Evolutionary conservation across 1,284 basidiomycete species (phyloP), one percentile per base, ranked within the genome.

Genomic region (Cryptococcus maquisensis): DNA sequence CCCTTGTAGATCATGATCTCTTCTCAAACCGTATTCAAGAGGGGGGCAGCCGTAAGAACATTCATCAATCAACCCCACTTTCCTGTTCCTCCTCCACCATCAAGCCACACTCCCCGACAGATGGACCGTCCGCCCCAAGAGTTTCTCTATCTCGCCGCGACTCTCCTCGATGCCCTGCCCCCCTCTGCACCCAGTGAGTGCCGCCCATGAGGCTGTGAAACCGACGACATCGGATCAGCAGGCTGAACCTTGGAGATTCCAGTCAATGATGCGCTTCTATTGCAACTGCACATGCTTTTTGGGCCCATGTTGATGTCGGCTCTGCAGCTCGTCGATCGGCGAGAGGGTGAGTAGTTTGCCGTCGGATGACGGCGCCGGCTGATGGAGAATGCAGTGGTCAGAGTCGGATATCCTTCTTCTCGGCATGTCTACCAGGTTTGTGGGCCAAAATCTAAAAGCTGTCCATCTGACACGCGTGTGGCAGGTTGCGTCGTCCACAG

Each of bases 271-370:
- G 49, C 56, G 0, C 38, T 62, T 3, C 57, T 74, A 1, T 53
- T 69, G 0, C 69, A 69, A 52, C 63, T 74, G 1, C 64, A 73
- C 35, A 57, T 61, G 13, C 38, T 74, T 5, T 72, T 74, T 32
- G 72, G 71, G 8, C 59, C 68, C 10, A 73, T 71, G 69, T 51
- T 74, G 21, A 52, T 64, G 24, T 67, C 69, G 2, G 71, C 72
- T 5, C 54, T 74, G 9, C 69, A 73, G 59, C 62, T 74, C 12
- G 61, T 72, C 1, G 72, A 74, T 54, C 45, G 66, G 20, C 55
- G 68, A 28, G 72, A 73, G 47, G 71, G 72, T 72, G 43, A 52
- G 69, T 40, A 40, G 20, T 40, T n/a, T 10, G 16, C 16, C 39
- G n/a, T 38, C 36, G 39, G 39, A 40, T 40, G n/a, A 40, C 1